A percentile compares a stretch with the other conserved stretches of the same genome.
Evolutionary conservation across 1,284 basidiomycete species (phyloP).

Genomic region (Melampsora larici-populina): DNA sequence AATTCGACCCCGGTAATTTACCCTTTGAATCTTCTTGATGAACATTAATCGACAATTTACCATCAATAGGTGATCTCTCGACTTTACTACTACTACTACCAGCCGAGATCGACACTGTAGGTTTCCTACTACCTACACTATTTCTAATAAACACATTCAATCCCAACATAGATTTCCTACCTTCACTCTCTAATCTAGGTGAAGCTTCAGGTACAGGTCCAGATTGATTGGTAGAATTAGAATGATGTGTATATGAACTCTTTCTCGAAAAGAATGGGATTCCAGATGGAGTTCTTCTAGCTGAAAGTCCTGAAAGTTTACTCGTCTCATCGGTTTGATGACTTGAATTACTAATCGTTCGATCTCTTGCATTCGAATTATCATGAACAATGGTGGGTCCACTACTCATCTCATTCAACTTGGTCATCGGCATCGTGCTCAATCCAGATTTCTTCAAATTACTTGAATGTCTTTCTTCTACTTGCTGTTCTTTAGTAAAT

Average conservation of each 20-base stretch:
- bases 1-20: not conserved
- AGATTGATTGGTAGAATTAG: constrained; percentile 31
- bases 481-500: constrained; percentile 21
- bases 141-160: constrained; percentile 49
- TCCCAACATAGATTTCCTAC: constrained; percentile 51
- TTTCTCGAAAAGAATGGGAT: constrained; percentile 88
- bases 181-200: constrained; percentile 40
- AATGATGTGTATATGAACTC: constrained; percentile 53
- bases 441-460: too few species aligned
- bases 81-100: too few species aligned
- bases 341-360: constrained; percentile 18
- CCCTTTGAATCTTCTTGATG: constrained; percentile 28
- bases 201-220: too few species aligned
- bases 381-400: not conserved
- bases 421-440: too few species aligned
- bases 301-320: constrained; percentile 9
- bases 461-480: not conserved
- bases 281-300: constrained; percentile 69
- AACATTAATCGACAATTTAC: constrained; percentile 32
- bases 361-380: constrained; percentile 2
- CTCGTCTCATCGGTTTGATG: not conserved
- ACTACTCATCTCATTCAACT: too few species aligned
- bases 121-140: constrained; percentile 56
- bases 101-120: constrained; percentile 58
- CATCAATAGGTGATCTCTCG: not conserved